These are phyloP conservation scores for Neurospora sublineolata DNA, from an alignment of 495 filamentous ascomycete genomes.

Conservation along the genomic window DNA sequence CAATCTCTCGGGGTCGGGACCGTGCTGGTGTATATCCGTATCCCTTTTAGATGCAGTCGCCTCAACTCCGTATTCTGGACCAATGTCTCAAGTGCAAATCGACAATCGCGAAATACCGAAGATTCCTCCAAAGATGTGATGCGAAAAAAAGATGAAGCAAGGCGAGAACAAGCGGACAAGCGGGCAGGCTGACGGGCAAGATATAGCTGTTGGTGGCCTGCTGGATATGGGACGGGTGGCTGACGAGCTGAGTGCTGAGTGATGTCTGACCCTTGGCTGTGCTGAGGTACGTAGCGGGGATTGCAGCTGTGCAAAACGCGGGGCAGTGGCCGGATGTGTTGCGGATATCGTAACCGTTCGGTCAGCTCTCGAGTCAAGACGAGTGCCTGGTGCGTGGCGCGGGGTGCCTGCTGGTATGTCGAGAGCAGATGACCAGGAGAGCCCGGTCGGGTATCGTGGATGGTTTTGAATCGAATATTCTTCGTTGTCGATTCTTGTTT, in stretches of 20 bases:
- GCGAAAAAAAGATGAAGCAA: neutral
- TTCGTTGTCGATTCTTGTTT: neutral
- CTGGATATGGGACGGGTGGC: neutral
- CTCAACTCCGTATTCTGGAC: neutral
- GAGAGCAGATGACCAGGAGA: neutral
- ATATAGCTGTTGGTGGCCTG: neutral
- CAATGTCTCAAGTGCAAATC: neutral
- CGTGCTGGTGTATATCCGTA: neutral
- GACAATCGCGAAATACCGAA: neutral
- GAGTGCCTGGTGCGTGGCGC: neutral
- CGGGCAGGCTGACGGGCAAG: neutral
- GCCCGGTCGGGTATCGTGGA: neutral
- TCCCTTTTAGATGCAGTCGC: neutral
- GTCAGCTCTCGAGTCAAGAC: neutral
- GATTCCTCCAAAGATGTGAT: neutral
- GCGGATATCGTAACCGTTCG: neutral
- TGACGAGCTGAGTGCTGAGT: neutral
- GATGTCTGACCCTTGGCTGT: neutral
- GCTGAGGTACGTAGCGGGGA: neutral
- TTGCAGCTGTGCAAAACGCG: neutral
- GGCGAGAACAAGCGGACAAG: neutral
- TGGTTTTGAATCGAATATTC: neutral
- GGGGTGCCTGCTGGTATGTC: neutral
- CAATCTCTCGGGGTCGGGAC: neutral
- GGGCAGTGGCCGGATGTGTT: neutral